A percentile compares a stretch with the other conserved stretches of the same genome.
Evolutionary conservation across 306 rosid genomes (phyloP).

Genomic region (Erythrophleum fordii): DNA sequence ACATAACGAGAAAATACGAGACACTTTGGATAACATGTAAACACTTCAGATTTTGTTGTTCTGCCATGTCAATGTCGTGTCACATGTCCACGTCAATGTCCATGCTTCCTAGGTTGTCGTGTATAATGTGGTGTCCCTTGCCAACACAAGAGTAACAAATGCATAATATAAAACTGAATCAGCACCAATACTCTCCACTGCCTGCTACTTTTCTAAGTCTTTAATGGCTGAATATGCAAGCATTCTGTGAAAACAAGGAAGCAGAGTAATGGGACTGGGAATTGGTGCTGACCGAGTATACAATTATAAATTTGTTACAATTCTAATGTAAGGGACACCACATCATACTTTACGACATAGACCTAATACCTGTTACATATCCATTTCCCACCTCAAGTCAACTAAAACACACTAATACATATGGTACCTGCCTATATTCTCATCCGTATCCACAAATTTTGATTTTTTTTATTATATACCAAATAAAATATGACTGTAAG

Average conservation of each 20-base stretch:
- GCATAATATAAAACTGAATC: background rate
- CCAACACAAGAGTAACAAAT: background rate
- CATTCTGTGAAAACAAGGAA: background rate
- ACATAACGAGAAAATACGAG: too few relatives aligned
- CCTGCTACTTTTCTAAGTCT: background rate
- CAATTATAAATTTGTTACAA: background rate
- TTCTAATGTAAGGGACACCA: background rate
- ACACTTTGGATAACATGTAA: background rate
- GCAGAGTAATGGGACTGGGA: background rate
- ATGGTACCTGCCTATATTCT: background rate
- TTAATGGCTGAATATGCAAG: background rate
- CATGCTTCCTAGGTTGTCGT: too few relatives aligned
- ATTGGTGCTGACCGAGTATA: background rate
- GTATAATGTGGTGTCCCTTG: background rate
- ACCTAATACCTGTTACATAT: background rate
- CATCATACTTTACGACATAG: background rate
- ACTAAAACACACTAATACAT: conserved; percentile 11
- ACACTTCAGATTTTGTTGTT: too few relatives aligned
- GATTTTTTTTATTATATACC: conserved; percentile 22
- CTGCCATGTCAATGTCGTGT: too few relatives aligned
- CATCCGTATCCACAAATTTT: background rate
- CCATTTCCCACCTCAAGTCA: conserved; percentile 3
- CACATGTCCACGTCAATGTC: too few relatives aligned
- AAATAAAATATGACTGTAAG: too few relatives aligned
- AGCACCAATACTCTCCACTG: background rate